Base-by-base conservation (phyloP, 2,329 filamentous ascomycete genomes). In the Cordyceps javanica region DNA sequence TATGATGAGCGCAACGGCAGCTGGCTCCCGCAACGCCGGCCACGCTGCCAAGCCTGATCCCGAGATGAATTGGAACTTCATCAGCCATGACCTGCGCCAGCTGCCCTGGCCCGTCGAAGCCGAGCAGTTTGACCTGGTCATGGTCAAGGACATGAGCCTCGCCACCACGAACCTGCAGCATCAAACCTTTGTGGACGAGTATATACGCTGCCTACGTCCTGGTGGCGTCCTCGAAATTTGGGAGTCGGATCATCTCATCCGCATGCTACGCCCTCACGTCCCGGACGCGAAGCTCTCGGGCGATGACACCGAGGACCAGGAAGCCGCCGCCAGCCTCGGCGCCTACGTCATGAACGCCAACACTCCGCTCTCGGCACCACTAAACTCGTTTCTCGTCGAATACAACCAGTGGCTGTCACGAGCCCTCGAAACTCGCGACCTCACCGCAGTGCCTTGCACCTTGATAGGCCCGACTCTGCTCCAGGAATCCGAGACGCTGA, bases 11-110 rank as follows among this genome's bases (percentile, higher is more conserved):
- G 58, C 66, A 48, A 70, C 69, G 39, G 67, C 49, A 10, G 68
- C 56, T 68, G 61, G 65, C 5, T 58, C 66, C 53, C 69, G 69
- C 48, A 67, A 68, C 54, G 70, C 70, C 42, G 14, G 14, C 19
- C 16, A 46, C 45, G 67, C 68, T 53, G 69, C 79, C 64, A 84
- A 85, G 64, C 76, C 77, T 4, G 80, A 83, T 62, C 85, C 86
- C 64, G 89, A 90, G 49, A 88, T 96, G 78, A 86, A 89, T 62
- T 96, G 91, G 91, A 85, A 79, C 11, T 97, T 96, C 69, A 83
- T 96, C 55, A 89, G 92, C 68, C 91, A 96, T 69, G 92, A 97
- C 70, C 74, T 96, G 62, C 86, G 90, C 59, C 82, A 83, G 60
- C 70, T 81, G 2, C 90, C 90, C 0, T 82, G 92, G 66, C 93